Evolutionary conservation across 1,139 yeast genomes (phyloP), one percentile per base, ranked within the genome.

Genomic region (Yamadazyma diospyri): DNA sequence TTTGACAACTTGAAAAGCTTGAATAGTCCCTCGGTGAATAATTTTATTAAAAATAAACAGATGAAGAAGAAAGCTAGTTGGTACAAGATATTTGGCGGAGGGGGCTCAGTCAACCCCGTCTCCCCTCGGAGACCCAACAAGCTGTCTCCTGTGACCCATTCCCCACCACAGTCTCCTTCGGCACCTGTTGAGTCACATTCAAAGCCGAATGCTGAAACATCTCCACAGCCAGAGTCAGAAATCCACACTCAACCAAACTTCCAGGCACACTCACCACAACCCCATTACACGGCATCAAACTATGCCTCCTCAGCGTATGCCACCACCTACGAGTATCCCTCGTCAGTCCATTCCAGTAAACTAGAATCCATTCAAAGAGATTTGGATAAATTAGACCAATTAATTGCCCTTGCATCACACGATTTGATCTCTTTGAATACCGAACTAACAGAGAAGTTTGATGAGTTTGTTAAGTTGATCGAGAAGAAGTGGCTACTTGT

Each of bases 21-120:
- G 27, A 60, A 66, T 39, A 64, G 72, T 41, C 73, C 75, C 1
- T 59, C 69, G 19, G 58, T 69, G 29, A 52, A 54, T 28, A 57
- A 57, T 33, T 69, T 73, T 11, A 57, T 69, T 25, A 42, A 46
- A 48, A 40, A 51, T 47, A 35, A 48, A 43, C 3, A 29, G 26
- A 11, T 42, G 47, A 25, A 25, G 37, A 4, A 47, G 6, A 65
- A 64, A 39, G 59, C 64, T 36, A 57, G 69, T 16, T 69, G 74
- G 74, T 68, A 67, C 40, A 72, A 72, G 7, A 47, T 69, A 9
- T 69, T 69, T 47, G 75, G 74, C 2, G 74, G 73, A 11, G 9
- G 9, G 7, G 11, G 18, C 4, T 9, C 12, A 10, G 16, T 21
- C 6, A 19, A 13, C n/a, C 25, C 31, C 4, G 31, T 13, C 8